Base-by-base conservation (phyloP, 1,284 basidiomycete genomes). In the Lignosus rhinocerotis region DNA sequence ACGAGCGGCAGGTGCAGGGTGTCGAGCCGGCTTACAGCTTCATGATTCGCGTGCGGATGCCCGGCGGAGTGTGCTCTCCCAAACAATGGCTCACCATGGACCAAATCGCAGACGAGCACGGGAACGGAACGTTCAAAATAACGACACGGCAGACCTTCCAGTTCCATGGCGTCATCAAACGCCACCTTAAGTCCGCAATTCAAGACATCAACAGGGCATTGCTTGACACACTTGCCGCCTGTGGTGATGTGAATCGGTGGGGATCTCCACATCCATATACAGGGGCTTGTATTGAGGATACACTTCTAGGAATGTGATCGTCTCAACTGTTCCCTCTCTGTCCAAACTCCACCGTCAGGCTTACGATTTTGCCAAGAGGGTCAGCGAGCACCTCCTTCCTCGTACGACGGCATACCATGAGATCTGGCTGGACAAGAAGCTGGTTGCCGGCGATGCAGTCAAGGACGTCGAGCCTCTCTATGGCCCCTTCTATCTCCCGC, bases 121-220 rank as follows among this genome's bases (percentile, higher is more conserved):
- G 94, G 31, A 93, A 90, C 69, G 86, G 92, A 56, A 96, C 96
- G 14, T 91, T 99, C 80, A 99, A 99, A 82, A 90, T 99, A 68
- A 99, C 96, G 51, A 99, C 97, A 31, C 83, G 96, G 62, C 89
- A 96, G 77, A 99, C 97, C n/a, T 98, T 98, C 88, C 96, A 99
- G 78, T 99, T 98, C 84, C 96, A 99, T 76, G 96, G 96, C 62
- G 90, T 99, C 66, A 91, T 99, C 80, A 99, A 99, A 83, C 84
- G 85, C 65, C 93, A 99, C 74, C 77, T 99, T 73, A 99, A 99
- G 80, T 87, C 91, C 42, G 92, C 95, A 19, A 98, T 99, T 72
- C 94, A 97, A 77, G 93, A 90, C 58, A 98, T 99, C 75, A 99
- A 99, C 78, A 84, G 89, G 59, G 88, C 84, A 33, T 73, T 98